Conservation (phyloP, 148 eudicot genomes). For the Cornus kousa region DNA sequence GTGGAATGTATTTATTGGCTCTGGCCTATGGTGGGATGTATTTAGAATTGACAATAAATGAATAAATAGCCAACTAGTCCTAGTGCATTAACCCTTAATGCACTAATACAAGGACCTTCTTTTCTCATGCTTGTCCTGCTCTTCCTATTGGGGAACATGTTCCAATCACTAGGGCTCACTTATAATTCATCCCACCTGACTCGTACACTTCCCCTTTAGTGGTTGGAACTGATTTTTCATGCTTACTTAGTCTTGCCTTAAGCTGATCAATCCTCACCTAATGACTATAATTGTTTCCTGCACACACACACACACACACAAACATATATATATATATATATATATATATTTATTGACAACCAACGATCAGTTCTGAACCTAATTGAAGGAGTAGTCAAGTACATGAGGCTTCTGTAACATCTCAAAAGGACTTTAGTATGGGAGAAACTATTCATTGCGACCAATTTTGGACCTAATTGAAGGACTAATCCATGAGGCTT, state of each 20-base stretch:
- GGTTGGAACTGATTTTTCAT: background rate
- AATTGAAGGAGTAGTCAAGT: too few relatives aligned
- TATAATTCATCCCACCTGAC: background rate
- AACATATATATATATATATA: too few relatives aligned
- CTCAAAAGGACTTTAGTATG: too few relatives aligned
- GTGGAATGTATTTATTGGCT: background rate
- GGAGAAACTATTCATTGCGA: too few relatives aligned
- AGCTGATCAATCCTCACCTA: background rate
- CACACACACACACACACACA: too few relatives aligned
- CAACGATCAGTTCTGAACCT: too few relatives aligned
- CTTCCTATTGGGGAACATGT: background rate
- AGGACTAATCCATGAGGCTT: too few relatives aligned
- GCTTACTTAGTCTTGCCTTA: background rate
- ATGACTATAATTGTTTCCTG: background rate
- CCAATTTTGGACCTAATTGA: too few relatives aligned
- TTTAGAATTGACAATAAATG: conserved; percentile 5
- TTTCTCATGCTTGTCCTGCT: background rate
- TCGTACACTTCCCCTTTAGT: background rate
- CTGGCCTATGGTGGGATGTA: background rate
- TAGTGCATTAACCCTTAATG: background rate
- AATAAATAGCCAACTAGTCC: conserved; percentile 5
- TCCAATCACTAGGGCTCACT: background rate
- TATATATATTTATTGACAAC: too few relatives aligned
- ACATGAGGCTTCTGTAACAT: too few relatives aligned
- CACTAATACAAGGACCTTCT: background rate